Percentiles rank a stretch among this genome's conserved stretches.
Conservation (phyloP, 148 eudicot species). For the Mesembryanthemum crystallinum region DNA sequence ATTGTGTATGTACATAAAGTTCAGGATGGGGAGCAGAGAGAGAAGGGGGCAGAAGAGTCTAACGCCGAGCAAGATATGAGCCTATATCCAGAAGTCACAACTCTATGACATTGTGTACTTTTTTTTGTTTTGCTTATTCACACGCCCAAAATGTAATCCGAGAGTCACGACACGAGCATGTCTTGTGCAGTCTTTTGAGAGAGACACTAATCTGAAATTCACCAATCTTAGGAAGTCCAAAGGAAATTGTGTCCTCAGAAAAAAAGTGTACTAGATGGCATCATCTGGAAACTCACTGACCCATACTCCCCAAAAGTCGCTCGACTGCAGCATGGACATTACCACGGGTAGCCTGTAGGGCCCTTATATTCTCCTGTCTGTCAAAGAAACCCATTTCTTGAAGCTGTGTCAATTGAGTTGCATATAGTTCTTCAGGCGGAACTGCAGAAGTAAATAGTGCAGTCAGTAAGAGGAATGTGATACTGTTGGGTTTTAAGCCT, state of each 20-base stretch:
- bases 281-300: constrained; percentile 40
- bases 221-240: constrained; percentile 32
- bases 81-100: constrained; percentile 32
- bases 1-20: constrained; percentile 43
- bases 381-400: constrained; percentile 99
- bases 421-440: constrained; percentile 95
- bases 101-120: constrained; percentile 22
- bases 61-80: constrained; percentile 28
- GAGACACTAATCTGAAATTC: constrained; percentile 28
- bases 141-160: constrained; percentile 31
- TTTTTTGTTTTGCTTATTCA: constrained; percentile 32
- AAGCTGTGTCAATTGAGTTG: constrained; percentile 83
- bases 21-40: not conserved
- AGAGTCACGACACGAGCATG: constrained; percentile 26
- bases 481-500: not conserved
- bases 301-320: constrained; percentile 71
- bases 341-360: constrained; percentile 80
- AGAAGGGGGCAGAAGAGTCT: constrained; percentile 17
- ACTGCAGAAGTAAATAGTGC: constrained; percentile 32
- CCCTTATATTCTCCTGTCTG: constrained; percentile 81
- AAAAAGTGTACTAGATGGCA: not conserved
- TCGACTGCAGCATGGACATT: constrained; percentile 97
- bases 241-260: constrained; percentile 15
- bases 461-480: not conserved
- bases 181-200: constrained; percentile 29